Evolutionary conservation across 2,329 filamentous ascomycete species (phyloP), one percentile per base, ranked within the genome.

Genomic region (Aspergillus puulaauensis): DNA sequence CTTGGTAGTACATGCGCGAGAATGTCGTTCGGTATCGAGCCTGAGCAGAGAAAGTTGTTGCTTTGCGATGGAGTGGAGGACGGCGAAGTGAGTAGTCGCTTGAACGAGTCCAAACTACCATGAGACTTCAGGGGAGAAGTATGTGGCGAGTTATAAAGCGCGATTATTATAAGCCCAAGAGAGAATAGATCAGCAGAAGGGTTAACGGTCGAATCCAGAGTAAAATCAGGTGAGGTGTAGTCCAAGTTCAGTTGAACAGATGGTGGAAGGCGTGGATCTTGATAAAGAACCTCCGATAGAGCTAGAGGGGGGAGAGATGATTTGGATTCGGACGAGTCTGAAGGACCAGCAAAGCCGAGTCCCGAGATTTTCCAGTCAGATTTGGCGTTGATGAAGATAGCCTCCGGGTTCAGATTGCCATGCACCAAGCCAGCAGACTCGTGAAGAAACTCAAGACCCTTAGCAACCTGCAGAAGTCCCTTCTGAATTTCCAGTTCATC

Each of bases 311-410:
- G 83, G 49, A 96, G 86, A 4, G 90, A 89, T 3, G 90, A 90
- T 46, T 88, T 82, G 64, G 89, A 87, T 27, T 86, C 87, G 19
- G 90, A 90, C 66, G 85, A 84, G 65, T 92, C 90, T 49, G 90
- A 86, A 14, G 92, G 90, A 46, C 90, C 90, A 71, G 90, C 91
- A 73, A 97, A 99, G 0, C 90, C 86, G 40, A 99, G 83, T n/a
- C 93, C 95, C 66, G 92, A 93, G 60, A 99, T 90, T 74, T 99
- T 99, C 95, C 95, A 99, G 75, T 99, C 95, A 48, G 91, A 96
- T 85, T 99, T 99, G 41, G 90, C 86, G 76, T 99, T 99, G 74
- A 99, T 86, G 64, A 96, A 89, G 63, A 99, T 87, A 17, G 93
- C 90, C 63, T 98, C 93, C 0, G 95, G 95, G 0, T 93, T 98